These are phyloP conservation scores for Flammula alnicola DNA, from an alignment of 1,284 basidiomycete genomes.

Conservation along the genomic window DNA sequence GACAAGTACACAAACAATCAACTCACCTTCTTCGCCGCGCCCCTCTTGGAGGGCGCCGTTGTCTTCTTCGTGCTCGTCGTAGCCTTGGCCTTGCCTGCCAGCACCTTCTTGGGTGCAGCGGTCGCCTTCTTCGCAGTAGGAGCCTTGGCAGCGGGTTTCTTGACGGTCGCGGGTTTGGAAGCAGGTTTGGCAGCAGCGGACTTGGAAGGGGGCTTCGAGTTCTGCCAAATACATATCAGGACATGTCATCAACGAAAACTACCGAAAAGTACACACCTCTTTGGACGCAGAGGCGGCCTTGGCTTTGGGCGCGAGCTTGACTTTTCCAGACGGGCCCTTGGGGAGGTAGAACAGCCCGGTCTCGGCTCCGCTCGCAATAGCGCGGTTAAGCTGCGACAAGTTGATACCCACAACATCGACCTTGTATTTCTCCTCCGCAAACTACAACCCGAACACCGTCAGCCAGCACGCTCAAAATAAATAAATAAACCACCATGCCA, in stretches of 20 bases:
- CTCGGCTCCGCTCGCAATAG: slow-evolving; percentile 71
- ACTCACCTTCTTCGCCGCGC: slow-evolving; percentile 25
- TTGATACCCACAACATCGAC: slow-evolving; percentile 62
- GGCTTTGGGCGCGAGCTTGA: slow-evolving; percentile 56
- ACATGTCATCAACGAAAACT: slow-evolving; percentile 29
- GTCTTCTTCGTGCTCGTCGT: slow-evolving; percentile 25
- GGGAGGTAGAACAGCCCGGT: slow-evolving; percentile 70
- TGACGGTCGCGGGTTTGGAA: slow-evolving; percentile 29
- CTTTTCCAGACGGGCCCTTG: slow-evolving; percentile 75
- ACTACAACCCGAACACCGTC: slow-evolving; percentile 39
- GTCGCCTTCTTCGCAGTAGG: slow-evolving; percentile 43
- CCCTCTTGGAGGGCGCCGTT: slow-evolving; percentile 20
- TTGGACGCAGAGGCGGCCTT: slow-evolving; percentile 45
- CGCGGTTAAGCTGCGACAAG: slow-evolving; percentile 70
- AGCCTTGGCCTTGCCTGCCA: slow-evolving; percentile 36
- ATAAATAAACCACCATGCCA: slow-evolving; percentile 7
- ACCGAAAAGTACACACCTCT: slow-evolving; percentile 51
- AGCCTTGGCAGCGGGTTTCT: slow-evolving; percentile 36
- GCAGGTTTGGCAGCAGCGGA: slow-evolving; percentile 31
- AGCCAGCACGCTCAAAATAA: too few species aligned
- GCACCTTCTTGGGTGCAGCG: slow-evolving; percentile 40
- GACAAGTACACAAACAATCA: slow-evolving; percentile 1
- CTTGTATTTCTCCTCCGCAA: slow-evolving; percentile 73
- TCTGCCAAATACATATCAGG: slow-evolving; percentile 26
- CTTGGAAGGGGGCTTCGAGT: slow-evolving; percentile 48